Evolutionary conservation across 1,284 basidiomycete genomes (phyloP), one percentile per base, ranked within the genome.

Genomic region (Inonotus obliquus): DNA sequence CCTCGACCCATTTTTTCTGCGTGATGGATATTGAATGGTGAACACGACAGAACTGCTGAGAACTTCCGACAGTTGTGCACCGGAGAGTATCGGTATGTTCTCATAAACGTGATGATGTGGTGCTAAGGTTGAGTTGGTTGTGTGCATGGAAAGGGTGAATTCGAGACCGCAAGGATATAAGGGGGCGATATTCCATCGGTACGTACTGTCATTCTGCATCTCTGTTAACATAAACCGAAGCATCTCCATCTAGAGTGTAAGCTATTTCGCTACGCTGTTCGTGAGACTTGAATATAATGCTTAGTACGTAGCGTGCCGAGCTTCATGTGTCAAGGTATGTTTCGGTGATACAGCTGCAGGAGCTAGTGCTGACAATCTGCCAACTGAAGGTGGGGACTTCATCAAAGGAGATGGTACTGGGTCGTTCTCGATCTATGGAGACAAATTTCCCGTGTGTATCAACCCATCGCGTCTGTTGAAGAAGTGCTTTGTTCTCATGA

Each of bases 1-100:
- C 29, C 52, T 39, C 13, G 29, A 14, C 19, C 23, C n/a, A 59
- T 41, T 47, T 1, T 19, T n/a, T 17, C 45, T 1, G 6, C 25
- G 47, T 23, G 13, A 29, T 49, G 10, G 37, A 11, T 3, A 4
- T 21, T 5, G 4, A 9, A 5, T 11, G 53, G 19, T 54, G 45
- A 23, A 25, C 44, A 25, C 10, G 7, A 29, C 66, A 93, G 91
- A 70, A 98, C 96, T 0, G 92, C 94, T 1, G 97, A 99, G 76
- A 99, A 99, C 79, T 99, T 99, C 70, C 82, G 96, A 62, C 96
- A 98, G 69, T 78, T 98, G 21, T 98, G 96, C 72, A 98, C 96
- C 0, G 96, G 97, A 35, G 96, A 98, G 76, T 92, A 88, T 75
- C 83, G 93, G 92, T 94, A 62, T 62, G 72, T 68, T 17, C 10